Evolutionary conservation across 768 basidiomycete species (phyloP).

Genomic region (Gautieria morchelliformis): DNA sequence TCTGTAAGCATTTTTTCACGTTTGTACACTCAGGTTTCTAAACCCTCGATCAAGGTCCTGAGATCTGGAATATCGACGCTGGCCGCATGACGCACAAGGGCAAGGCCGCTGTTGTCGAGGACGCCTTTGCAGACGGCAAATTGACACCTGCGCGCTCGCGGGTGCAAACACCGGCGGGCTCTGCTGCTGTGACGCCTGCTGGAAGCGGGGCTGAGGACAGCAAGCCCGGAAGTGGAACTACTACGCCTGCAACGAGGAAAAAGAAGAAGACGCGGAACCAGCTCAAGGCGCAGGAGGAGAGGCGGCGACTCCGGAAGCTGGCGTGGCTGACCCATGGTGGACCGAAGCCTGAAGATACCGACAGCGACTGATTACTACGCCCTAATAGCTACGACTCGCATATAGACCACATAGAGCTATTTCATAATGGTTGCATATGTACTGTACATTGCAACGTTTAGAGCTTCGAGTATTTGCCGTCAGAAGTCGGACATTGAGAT

Average conservation of each 20-base stretch:
- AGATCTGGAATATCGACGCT: conserved; percentile 90
- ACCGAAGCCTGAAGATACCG: conserved; percentile 73
- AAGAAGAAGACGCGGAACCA: conserved; percentile 90
- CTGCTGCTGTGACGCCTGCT: conserved; percentile 63
- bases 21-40: conserved; percentile 19
- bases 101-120: conserved; percentile 78
- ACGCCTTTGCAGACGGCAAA: conserved; percentile 64
- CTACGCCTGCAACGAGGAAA: conserved; percentile 52
- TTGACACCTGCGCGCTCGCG: conserved; percentile 59
- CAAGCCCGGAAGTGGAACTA: conserved; percentile 18
- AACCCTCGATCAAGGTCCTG: conserved; percentile 47
- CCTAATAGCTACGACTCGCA: too few species aligned
- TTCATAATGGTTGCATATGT: not conserved
- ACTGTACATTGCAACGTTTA: not conserved
- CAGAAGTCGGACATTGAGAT: not conserved
- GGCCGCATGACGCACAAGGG: conserved; percentile 84
- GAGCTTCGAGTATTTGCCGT: not conserved
- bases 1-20: conserved; percentile 49
- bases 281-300: conserved; percentile 80
- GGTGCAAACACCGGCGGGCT: conserved; percentile 59
- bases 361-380: conserved; percentile 36
- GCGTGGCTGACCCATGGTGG: conserved; percentile 80
- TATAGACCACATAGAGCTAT: not conserved
- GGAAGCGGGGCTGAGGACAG: conserved; percentile 69
- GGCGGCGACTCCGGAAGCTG: conserved; percentile 69